Evolutionary conservation across 2,329 filamentous ascomycete genomes (phyloP).

Genomic region (Ceratocystis eucalypticola): DNA sequence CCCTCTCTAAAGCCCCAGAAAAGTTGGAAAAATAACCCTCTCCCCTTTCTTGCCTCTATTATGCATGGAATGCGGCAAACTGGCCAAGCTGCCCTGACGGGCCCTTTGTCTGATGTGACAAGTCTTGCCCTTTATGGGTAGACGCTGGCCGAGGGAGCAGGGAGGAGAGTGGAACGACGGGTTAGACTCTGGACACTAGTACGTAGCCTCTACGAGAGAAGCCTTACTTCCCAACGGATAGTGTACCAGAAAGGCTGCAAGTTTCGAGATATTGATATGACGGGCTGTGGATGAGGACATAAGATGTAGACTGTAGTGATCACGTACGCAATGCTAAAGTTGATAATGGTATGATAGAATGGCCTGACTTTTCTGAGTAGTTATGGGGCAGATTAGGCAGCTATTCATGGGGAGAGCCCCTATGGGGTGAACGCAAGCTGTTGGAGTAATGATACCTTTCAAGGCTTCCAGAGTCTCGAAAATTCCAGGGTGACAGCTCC

Average conservation of each 20-base stretch:
- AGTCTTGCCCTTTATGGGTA: not conserved
- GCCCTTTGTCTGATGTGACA: not conserved
- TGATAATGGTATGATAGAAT: not conserved
- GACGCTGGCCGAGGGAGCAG: not conserved
- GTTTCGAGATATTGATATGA: not conserved
- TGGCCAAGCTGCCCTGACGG: not conserved
- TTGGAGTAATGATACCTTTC: constrained; percentile 12
- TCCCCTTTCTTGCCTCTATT: not conserved
- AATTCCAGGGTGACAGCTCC: constrained; percentile 57
- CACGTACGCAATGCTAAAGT: not conserved
- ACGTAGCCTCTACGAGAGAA: not conserved
- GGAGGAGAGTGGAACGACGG: not conserved
- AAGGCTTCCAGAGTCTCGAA: constrained; percentile 39
- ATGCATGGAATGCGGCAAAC: not conserved
- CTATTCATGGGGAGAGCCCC: not conserved
- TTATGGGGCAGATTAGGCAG: not conserved
- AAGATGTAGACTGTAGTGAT: not conserved
- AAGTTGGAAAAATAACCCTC: not conserved
- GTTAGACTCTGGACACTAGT: not conserved
- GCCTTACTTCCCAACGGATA: not conserved
- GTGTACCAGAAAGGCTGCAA: not conserved
- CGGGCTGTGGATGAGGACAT: not conserved
- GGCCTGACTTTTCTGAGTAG: not conserved
- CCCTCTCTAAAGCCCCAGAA: not conserved
- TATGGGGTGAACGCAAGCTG: not conserved